phyloP scores from a whole-genome alignment of 2,329 filamentous ascomycete species.

The Xylaria arbuscula region DNA sequence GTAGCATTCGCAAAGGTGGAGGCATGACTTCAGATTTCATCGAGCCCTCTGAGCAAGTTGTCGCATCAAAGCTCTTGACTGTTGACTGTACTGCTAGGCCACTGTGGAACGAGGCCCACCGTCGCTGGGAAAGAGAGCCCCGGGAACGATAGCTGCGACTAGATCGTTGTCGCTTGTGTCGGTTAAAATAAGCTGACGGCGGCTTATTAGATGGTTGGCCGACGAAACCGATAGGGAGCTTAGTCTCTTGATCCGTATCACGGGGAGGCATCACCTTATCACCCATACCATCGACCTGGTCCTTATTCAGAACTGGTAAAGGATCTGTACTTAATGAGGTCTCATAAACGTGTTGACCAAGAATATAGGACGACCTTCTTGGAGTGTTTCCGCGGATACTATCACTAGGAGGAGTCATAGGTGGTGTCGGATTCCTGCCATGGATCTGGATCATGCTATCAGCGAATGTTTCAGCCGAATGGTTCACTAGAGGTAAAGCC shows the following conservation, averaged over 20 bases:
- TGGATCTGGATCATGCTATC: slow-evolving; percentile 62
- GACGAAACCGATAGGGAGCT: slow-evolving; percentile 47
- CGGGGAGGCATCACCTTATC: slow-evolving; percentile 49
- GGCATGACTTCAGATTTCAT: slow-evolving; percentile 60
- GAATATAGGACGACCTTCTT: slow-evolving; percentile 65
- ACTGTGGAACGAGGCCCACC: slow-evolving; percentile 71
- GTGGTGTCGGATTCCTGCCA: slow-evolving; percentile 67
- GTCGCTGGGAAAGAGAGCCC: slow-evolving; percentile 63
- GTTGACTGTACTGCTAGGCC: slow-evolving; percentile 62
- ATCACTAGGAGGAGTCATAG: slow-evolving; percentile 67
- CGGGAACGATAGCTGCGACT: slow-evolving; percentile 62
- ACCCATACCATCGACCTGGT: slow-evolving; percentile 48
- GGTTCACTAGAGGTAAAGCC: slow-evolving; percentile 56
- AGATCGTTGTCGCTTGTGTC: slow-evolving; percentile 60
- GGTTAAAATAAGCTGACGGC: slow-evolving; percentile 50
- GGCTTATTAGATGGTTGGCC: slow-evolving; percentile 49
- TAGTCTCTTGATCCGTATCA: slow-evolving; percentile 49
- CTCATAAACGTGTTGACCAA: slow-evolving; percentile 59
- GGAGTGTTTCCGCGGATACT: slow-evolving; percentile 55
- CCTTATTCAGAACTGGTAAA: slow-evolving; percentile 59
- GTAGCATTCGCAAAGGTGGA: slow-evolving; percentile 70
- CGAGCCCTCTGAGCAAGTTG: slow-evolving; percentile 64
- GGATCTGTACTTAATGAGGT: slow-evolving; percentile 54
- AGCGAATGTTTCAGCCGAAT: slow-evolving; percentile 64
- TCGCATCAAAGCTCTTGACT: slow-evolving; percentile 71